phyloP scores from a whole-genome alignment of 2,329 filamentous ascomycete species.

The Phoma sp. region DNA sequence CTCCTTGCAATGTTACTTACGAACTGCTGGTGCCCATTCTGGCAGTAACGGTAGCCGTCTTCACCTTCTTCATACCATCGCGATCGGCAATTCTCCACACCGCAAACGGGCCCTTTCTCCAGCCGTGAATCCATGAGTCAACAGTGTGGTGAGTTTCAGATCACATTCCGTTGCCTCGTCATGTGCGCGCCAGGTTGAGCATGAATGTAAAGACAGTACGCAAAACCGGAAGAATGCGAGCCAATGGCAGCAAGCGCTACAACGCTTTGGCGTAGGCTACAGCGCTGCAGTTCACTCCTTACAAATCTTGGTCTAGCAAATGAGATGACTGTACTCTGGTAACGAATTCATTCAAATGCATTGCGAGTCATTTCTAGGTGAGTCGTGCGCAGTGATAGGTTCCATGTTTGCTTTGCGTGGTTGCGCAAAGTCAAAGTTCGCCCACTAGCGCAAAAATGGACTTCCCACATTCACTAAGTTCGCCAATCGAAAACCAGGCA shows the following conservation, averaged over 20 bases:
- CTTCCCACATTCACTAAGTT: slow-evolving; percentile 32
- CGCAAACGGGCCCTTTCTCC: slow-evolving; percentile 53
- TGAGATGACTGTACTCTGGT: neutral
- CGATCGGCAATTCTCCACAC: slow-evolving; percentile 72
- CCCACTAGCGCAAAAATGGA: slow-evolving; percentile 34
- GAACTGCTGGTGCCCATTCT: slow-evolving; percentile 80
- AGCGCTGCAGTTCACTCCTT: slow-evolving; percentile 2
- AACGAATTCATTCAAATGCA: too few species aligned
- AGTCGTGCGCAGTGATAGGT: neutral
- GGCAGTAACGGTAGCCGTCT: slow-evolving; percentile 80
- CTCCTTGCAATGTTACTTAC: slow-evolving; percentile 53
- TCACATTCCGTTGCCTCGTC: neutral
- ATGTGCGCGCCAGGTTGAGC: neutral
- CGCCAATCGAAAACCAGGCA: slow-evolving; percentile 28
- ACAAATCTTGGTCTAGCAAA: neutral
- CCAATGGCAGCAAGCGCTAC: slow-evolving; percentile 3
- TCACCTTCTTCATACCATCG: slow-evolving; percentile 71
- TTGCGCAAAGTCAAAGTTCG: slow-evolving; percentile 17
- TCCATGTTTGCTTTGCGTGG: slow-evolving; percentile 2
- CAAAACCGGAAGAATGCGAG: neutral
- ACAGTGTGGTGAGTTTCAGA: neutral
- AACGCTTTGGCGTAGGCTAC: neutral
- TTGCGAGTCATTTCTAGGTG: neutral
- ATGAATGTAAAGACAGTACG: neutral
- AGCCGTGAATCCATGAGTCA: slow-evolving; percentile 19